phyloP scores from a whole-genome alignment of 1,284 basidiomycete species.

The Vanrija pseudolonga region DNA sequence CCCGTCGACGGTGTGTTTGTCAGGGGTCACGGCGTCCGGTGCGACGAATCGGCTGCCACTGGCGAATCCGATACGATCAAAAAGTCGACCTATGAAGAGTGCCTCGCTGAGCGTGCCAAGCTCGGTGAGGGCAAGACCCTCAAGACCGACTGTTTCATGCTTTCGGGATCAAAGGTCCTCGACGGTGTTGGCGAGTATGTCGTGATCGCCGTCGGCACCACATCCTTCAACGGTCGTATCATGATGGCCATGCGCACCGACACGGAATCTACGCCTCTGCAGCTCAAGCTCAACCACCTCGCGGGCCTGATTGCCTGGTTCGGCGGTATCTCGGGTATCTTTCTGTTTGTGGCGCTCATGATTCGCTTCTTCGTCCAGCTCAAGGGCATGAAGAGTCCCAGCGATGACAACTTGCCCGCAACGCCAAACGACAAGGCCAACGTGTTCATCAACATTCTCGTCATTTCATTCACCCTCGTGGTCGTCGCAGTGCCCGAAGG shows the following conservation, averaged over 20 bases:
- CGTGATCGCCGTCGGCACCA: conserved; percentile 84
- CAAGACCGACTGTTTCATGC: conserved; percentile 87
- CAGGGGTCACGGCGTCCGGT: conserved; percentile 86
- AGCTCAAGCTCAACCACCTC: conserved; percentile 85
- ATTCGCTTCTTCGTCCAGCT: conserved; percentile 92
- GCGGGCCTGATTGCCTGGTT: conserved; percentile 93
- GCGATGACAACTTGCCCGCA: conserved; percentile 42
- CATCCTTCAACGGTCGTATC: conserved; percentile 91
- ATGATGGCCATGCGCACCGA: conserved; percentile 64
- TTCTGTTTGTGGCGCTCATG: conserved; percentile 81
- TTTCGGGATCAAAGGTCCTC: conserved; percentile 90
- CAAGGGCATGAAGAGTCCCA: conserved; percentile 57
- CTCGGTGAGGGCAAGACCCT: conserved; percentile 41
- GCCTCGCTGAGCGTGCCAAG: conserved; percentile 54
- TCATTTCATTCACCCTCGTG: conserved; percentile 74
- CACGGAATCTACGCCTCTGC: conserved; percentile 69
- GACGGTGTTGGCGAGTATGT: conserved; percentile 94
- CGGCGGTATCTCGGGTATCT: conserved; percentile 74
- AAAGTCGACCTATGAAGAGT: conserved; percentile 78
- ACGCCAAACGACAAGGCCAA: conserved; percentile 80
- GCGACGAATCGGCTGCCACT: conserved; percentile 94
- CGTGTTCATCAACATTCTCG: conserved; percentile 50
- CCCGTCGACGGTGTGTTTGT: conserved; percentile 95
- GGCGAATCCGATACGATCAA: conserved; percentile 94
- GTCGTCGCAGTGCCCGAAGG: conserved; percentile 98